Percentiles rank a stretch among this genome's conserved stretches.
Conservation (phyloP, 2,329 filamentous ascomycete species). For the Arthroderma uncinatum region DNA sequence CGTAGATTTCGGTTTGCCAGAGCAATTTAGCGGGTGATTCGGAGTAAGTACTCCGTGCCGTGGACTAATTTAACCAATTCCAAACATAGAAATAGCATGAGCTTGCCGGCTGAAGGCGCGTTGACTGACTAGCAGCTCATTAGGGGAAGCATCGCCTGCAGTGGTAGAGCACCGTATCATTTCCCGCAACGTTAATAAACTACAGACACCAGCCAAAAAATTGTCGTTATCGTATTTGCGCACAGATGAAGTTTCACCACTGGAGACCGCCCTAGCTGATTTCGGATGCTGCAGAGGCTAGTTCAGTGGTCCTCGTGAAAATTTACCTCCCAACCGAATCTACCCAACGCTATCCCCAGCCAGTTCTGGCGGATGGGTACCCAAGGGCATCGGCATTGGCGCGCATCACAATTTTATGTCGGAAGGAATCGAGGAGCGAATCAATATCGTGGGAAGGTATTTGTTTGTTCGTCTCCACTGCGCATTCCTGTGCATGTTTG, state of each 20-base stretch:
- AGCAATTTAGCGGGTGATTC: neutral
- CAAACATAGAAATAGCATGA: neutral
- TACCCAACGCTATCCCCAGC: constrained; percentile 3
- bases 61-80: constrained; percentile 3
- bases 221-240: constrained; percentile 4
- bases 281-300: constrained; percentile 1
- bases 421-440: neutral
- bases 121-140: neutral
- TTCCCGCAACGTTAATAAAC: constrained; percentile 4
- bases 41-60: neutral
- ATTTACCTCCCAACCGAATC: constrained; percentile 5
- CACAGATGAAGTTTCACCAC: constrained; percentile 3
- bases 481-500: neutral
- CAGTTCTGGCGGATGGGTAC: neutral
- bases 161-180: neutral
- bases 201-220: neutral
- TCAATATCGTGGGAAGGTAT: neutral
- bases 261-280: constrained; percentile 1
- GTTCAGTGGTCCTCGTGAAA: neutral
- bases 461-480: neutral
- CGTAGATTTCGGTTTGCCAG: neutral
- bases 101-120: neutral
- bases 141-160: neutral
- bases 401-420: neutral
- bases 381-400: neutral